Percentiles rank a stretch among this genome's conserved stretches.
These are phyloP conservation scores for Daedaleopsis nitida DNA, from an alignment of 768 basidiomycete genomes.

Conservation along the genomic window DNA sequence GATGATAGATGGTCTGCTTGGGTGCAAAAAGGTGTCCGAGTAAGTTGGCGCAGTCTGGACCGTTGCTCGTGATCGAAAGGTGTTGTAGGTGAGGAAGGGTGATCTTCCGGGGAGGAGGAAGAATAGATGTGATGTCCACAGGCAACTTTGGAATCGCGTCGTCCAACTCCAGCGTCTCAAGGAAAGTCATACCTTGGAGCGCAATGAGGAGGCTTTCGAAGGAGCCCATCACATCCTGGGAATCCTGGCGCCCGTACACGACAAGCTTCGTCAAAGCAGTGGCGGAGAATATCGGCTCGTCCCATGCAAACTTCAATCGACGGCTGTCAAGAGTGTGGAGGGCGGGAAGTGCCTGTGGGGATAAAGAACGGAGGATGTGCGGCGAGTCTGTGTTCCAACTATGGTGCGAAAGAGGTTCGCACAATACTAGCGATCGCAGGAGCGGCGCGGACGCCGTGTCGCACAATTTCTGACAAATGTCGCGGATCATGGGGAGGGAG, in stretches of 20 bases:
- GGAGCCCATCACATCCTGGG: neutral
- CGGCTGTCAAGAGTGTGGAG: neutral
- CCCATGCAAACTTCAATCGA: neutral
- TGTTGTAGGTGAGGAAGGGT: neutral
- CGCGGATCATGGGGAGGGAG: neutral
- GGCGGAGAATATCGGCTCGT: neutral
- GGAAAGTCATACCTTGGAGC: neutral
- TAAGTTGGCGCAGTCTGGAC: constrained; percentile 7
- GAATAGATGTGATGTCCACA: neutral
- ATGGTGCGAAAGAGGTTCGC: neutral
- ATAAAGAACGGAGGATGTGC: neutral
- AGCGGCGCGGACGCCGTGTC: neutral
- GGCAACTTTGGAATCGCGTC: constrained; percentile 5
- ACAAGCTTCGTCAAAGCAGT: neutral
- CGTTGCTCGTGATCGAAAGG: neutral
- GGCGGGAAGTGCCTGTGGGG: neutral
- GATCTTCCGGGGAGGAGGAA: neutral
- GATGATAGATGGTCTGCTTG: neutral
- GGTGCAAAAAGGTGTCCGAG: constrained; percentile 1
- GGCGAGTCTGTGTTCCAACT: neutral
- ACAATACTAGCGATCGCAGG: neutral
- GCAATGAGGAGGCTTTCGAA: constrained; percentile 3
- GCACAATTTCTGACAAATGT: neutral
- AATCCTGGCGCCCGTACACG: neutral
- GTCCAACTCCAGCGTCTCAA: neutral